These are phyloP conservation scores for Colletotrichum sp. DNA, from an alignment of 2,329 filamentous ascomycete species.

Conservation along the genomic window DNA sequence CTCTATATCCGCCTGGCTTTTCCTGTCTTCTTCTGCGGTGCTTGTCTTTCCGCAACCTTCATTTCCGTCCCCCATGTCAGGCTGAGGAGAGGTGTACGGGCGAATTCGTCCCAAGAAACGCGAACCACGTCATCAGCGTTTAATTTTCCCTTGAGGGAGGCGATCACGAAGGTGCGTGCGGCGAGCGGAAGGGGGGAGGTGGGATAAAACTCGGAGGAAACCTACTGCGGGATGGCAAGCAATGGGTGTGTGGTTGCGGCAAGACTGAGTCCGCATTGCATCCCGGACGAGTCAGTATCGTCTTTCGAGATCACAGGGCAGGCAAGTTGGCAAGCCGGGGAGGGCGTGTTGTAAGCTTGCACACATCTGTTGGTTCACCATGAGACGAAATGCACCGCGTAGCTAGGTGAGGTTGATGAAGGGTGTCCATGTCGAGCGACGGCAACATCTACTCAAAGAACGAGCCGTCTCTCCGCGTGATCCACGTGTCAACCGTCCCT, in stretches of 20 bases:
- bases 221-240: background rate
- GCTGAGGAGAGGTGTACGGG: background rate
- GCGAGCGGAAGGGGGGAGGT: background rate
- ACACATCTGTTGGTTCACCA: background rate
- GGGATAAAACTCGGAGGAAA: background rate
- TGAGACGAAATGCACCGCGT: background rate
- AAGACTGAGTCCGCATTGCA: background rate
- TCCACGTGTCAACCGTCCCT: background rate
- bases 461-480: background rate
- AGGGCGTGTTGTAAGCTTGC: background rate
- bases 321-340: background rate
- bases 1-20: background rate
- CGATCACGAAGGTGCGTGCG: background rate
- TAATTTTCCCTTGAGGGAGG: background rate
- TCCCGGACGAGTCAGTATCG: background rate
- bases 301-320: background rate
- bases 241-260: background rate
- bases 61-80: background rate
- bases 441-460: background rate
- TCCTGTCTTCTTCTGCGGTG: background rate
- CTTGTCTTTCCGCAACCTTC: background rate
- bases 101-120: conserved; percentile 7
- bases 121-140: conserved; percentile 8
- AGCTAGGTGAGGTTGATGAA: background rate
- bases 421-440: background rate